Conservation (phyloP, 2,329 filamentous ascomycete species). For the Pseudogymnoascus sp. region DNA sequence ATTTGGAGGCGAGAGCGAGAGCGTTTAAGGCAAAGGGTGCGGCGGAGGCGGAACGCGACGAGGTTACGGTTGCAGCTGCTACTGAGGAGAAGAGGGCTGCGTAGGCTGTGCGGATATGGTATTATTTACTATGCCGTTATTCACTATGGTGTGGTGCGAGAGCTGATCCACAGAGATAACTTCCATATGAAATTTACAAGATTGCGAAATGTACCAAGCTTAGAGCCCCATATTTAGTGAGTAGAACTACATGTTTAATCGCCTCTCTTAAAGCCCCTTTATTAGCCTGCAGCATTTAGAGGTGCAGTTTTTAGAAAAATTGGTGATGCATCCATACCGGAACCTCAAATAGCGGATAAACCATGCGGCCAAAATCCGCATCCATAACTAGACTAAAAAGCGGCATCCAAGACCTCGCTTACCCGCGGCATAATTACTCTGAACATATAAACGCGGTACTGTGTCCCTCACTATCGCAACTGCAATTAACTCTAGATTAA, state of each 20-base stretch:
- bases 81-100: not conserved
- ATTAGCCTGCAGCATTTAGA: not conserved
- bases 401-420: not conserved
- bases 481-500: not conserved
- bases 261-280: not conserved
- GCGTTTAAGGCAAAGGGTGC: conserved; percentile 48
- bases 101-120: not conserved
- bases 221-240: not conserved
- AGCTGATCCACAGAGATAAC: not conserved
- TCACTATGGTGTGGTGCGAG: not conserved
- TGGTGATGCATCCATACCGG: not conserved
- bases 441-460: not conserved
- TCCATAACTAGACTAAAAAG: not conserved
- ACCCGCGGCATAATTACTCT: not conserved
- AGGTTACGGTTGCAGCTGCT: not conserved
- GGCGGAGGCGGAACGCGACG: not conserved
- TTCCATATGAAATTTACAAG: not conserved
- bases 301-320: not conserved
- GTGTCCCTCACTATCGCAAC: not conserved
- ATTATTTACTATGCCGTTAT: not conserved
- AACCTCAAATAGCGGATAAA: not conserved
- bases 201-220: not conserved
- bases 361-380: not conserved
- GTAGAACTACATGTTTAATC: not conserved
- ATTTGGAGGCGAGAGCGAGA: conserved; percentile 52